A percentile compares a stretch with the other conserved stretches of the same genome.
These are phyloP conservation scores for Cytospora leucostoma DNA, from an alignment of 2,329 filamentous ascomycete genomes.

Conservation along the genomic window DNA sequence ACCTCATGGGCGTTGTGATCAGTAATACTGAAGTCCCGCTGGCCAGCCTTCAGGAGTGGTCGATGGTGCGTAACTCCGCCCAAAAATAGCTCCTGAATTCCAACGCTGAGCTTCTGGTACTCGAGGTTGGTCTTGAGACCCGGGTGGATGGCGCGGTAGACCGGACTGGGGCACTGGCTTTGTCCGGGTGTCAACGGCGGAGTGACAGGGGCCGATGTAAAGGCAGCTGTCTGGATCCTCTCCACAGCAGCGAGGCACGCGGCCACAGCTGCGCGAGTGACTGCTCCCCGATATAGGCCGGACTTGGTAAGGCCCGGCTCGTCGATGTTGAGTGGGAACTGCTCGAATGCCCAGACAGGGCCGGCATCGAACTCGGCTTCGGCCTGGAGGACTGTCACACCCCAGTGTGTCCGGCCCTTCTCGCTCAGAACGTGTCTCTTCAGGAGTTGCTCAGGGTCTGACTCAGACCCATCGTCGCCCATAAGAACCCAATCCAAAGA, in stretches of 20 bases:
- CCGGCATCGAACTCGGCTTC: slow-evolving; percentile 46
- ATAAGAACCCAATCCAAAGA: slow-evolving; percentile 46
- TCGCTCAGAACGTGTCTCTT: slow-evolving; percentile 31
- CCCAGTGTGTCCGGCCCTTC: slow-evolving; percentile 43
- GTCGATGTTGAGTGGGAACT: slow-evolving; percentile 45
- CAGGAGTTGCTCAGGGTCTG: slow-evolving; percentile 36
- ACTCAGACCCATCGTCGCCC: slow-evolving; percentile 43
- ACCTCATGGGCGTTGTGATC: slow-evolving; percentile 40
- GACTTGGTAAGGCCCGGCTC: slow-evolving; percentile 43
- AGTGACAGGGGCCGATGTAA: slow-evolving; percentile 28
- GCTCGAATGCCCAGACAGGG: slow-evolving; percentile 47
- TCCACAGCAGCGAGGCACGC: slow-evolving; percentile 41
- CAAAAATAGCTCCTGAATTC: slow-evolving; percentile 39
- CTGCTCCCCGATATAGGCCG: slow-evolving; percentile 41
- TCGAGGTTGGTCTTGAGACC: slow-evolving; percentile 33
- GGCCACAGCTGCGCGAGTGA: slow-evolving; percentile 42
- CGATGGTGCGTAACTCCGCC: slow-evolving; percentile 41
- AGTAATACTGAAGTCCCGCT: slow-evolving; percentile 41
- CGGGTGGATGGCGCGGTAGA: slow-evolving; percentile 28
- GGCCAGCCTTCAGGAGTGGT: slow-evolving; percentile 42
- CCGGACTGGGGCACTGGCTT: slow-evolving; percentile 4
- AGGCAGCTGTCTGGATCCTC: slow-evolving; percentile 38
- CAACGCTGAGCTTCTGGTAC: slow-evolving; percentile 37
- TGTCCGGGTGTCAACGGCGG: slow-evolving; percentile 23
- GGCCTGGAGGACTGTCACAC: slow-evolving; percentile 43